A percentile compares a stretch with the other conserved stretches of the same genome.
Evolutionary conservation across 805 yeast species (phyloP).

Genomic region (Candida hungchunana): DNA sequence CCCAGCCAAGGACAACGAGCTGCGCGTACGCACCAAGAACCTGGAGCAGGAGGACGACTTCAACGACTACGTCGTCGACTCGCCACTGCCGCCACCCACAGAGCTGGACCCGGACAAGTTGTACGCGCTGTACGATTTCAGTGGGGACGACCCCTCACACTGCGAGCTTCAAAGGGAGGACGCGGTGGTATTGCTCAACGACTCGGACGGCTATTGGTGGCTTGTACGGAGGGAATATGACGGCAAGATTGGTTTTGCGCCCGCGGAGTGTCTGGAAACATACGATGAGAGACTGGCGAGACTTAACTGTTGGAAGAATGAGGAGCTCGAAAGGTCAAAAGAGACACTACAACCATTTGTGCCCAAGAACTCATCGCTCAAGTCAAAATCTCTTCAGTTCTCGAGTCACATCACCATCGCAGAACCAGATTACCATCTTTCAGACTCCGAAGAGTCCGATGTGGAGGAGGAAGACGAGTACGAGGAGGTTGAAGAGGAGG

Average conservation of each 20-base stretch:
- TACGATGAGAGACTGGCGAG: constrained; percentile 89
- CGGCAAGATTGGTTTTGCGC: constrained; percentile 86
- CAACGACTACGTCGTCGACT: constrained; percentile 35
- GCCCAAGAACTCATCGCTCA: constrained; percentile 1
- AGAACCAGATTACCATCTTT: constrained; percentile 11
- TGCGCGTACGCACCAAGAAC: constrained; percentile 18
- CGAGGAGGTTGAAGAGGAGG: constrained; percentile 5
- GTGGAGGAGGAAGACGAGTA: constrained; percentile 9
- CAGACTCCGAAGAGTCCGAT: constrained; percentile 1
- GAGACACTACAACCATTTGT: constrained; percentile 9
- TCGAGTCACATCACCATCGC: constrained; percentile 14
- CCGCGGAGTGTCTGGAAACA: constrained; percentile 92
- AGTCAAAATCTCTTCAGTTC: constrained; percentile 22
- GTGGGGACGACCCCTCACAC: constrained; percentile 92
- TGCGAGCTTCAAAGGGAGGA: constrained; percentile 77
- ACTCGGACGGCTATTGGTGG: constrained; percentile 97
- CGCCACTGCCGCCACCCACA: constrained; percentile 56
- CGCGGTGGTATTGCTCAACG: constrained; percentile 77
- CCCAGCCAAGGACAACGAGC: constrained; percentile 5
- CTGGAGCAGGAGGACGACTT: constrained; percentile 39
- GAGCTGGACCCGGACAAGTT: constrained; percentile 79
- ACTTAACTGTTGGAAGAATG: constrained; percentile 88
- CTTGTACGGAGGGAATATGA: constrained; percentile 57
- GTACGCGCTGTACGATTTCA: constrained; percentile 83
- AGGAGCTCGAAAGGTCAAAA: constrained; percentile 39